Conservation (phyloP, 1,139 yeast species). For the Blastobotrys ciferrii region DNA sequence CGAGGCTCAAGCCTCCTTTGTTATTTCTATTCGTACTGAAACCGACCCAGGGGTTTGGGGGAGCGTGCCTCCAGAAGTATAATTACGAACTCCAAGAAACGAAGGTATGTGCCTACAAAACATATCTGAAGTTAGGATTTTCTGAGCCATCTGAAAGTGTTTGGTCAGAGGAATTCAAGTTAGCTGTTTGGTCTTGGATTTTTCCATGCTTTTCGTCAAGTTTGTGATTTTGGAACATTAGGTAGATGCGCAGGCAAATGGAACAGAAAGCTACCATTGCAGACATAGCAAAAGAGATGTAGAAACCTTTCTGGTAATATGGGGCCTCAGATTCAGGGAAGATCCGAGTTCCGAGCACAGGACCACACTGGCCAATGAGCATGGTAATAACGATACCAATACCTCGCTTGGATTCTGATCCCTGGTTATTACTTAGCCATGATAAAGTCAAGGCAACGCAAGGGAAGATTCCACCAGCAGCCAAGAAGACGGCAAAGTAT, state of each 20-base stretch:
- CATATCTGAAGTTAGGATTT: constrained; percentile 24
- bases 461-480: constrained; percentile 35
- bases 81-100: neutral
- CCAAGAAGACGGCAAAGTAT: constrained; percentile 35
- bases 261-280: constrained; percentile 25
- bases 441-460: constrained; percentile 32
- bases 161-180: constrained; percentile 15
- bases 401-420: constrained; percentile 33
- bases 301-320: constrained; percentile 32
- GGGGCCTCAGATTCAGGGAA: constrained; percentile 35
- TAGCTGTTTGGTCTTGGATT: constrained; percentile 17
- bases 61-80: too few species aligned
- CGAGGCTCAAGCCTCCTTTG: too few species aligned
- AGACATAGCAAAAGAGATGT: constrained; percentile 30
- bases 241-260: constrained; percentile 22
- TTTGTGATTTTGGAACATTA: constrained; percentile 25
- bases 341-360: constrained; percentile 34
- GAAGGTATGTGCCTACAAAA: constrained; percentile 14
- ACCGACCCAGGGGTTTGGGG: neutral
- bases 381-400: constrained; percentile 34
- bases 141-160: constrained; percentile 21
- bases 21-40: too few species aligned
- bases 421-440: constrained; percentile 37
- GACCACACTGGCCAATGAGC: constrained; percentile 37
- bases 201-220: constrained; percentile 30